Base-by-base conservation (phyloP, 2,329 filamentous ascomycete species). In the Fusarium decemcellulare region DNA sequence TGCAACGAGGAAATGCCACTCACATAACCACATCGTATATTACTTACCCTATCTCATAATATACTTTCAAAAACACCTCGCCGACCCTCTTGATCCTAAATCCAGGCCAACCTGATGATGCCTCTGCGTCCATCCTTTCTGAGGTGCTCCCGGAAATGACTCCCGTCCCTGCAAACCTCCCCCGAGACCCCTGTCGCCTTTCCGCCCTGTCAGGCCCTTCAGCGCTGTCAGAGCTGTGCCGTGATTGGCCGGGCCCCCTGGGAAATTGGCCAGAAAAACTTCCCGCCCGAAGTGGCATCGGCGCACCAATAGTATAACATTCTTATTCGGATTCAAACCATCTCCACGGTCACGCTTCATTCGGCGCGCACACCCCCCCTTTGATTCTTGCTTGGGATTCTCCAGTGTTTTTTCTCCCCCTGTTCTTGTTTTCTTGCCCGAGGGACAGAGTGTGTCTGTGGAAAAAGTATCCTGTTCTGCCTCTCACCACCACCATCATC, bases 241-340 rank as follows among this genome's bases (percentile, higher is more conserved):
- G n/a, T 70, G 63, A 73, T 73, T 61, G 71, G 71, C 48, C 48
- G 32, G 9, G 12, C 51, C 60, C 65, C 70, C 68, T 70, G 57
- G 58, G 63, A 70, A 53, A 73, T 55, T 72, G 44, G 36, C 57
- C 58, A 30, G 59, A 59, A 59, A 67, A 59, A 61, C 50, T 44
- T 51, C 30, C 65, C 62, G 55, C 51, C 57, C 15, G 27, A 39
- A 59, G 44, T 15, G 36, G 32, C 42, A 48, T 48, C 46, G 55
- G 53, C 58, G 62, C 63, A 52, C 72, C 72, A 74, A 74, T 74
- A 58, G 72, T 44, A 74, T 68, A 73, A 74, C 70, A 74, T 73
- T 74, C 70, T 72, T 72, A 71, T 72, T 71, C 64, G 68, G 63
- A 51, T 68, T 64, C 58, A 23, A 23, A 27, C 50, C 54, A 68